Percentiles rank a stretch among this genome's conserved stretches.
phyloP scores from a whole-genome alignment of 2,329 filamentous ascomycete species.

The Ceratocystis eucalypticola region DNA sequence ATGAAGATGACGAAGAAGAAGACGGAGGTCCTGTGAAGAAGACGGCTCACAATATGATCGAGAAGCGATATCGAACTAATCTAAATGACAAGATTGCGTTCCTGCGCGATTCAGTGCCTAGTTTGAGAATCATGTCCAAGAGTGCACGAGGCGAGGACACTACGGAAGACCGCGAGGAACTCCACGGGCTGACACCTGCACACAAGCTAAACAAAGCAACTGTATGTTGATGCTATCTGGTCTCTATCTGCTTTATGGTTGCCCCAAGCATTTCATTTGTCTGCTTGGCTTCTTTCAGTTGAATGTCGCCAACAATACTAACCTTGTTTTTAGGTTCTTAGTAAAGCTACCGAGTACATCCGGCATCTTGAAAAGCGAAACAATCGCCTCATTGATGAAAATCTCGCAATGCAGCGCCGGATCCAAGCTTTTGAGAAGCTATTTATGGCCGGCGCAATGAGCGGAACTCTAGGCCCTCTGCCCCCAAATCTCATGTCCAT shows the following conservation, averaged over 20 bases:
- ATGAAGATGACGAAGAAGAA: constrained; percentile 46
- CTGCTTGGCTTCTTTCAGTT: background rate
- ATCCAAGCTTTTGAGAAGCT: constrained; percentile 66
- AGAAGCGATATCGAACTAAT: constrained; percentile 92
- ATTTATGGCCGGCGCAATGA: constrained; percentile 64
- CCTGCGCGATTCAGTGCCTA: constrained; percentile 80
- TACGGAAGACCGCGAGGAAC: constrained; percentile 62
- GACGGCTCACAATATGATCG: constrained; percentile 95
- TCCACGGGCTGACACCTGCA: constrained; percentile 69
- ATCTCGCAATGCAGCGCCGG: constrained; percentile 61
- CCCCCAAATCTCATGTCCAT: constrained; percentile 42
- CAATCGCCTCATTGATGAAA: constrained; percentile 67
- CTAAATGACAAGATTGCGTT: constrained; percentile 95
- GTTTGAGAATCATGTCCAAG: constrained; percentile 70
- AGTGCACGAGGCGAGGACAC: constrained; percentile 54
- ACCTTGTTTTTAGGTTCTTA: constrained; percentile 47
- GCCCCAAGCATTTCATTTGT: background rate
- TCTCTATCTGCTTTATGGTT: background rate
- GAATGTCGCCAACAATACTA: background rate
- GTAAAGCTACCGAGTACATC: constrained; percentile 94
- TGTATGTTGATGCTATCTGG: constrained; percentile 29
- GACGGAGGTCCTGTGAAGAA: constrained; percentile 55
- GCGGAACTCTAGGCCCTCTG: constrained; percentile 41
- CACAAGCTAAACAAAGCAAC: constrained; percentile 98
- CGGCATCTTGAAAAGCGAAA: constrained; percentile 86